Evolutionary conservation across 2,329 filamentous ascomycete genomes (phyloP).

Genomic region (Botrytis cinerea): DNA sequence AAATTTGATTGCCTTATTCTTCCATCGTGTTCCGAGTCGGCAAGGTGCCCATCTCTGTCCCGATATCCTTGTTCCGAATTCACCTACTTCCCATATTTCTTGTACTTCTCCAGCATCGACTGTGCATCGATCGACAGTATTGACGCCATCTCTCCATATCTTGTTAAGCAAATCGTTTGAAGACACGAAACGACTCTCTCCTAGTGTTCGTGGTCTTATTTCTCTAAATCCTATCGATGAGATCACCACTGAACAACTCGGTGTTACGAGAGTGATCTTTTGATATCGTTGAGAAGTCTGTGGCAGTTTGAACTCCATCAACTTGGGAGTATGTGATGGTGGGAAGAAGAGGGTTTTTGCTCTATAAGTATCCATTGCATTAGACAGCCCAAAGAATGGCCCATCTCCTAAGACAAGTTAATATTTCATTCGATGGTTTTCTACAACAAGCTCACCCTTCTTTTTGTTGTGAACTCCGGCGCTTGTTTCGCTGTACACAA

Average conservation of each 20-base stretch:
- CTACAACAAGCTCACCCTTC: conserved; percentile 23
- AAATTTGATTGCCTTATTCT: conserved; percentile 15
- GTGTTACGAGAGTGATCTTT: conserved; percentile 30
- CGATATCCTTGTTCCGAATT: conserved; percentile 15
- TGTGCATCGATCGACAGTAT: conserved; percentile 12
- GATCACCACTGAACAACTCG: conserved; percentile 30
- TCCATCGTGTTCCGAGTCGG: conserved; percentile 9
- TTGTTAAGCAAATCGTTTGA: conserved; percentile 32
- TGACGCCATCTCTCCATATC: conserved; percentile 32
- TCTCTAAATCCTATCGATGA: conserved; percentile 29
- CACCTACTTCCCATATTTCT: conserved; percentile 8
- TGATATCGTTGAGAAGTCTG: conserved; percentile 35
- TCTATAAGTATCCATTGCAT: conserved; percentile 36
- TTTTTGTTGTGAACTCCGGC: conserved; percentile 27
- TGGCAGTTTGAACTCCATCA: conserved; percentile 27
- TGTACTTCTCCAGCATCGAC: conserved; percentile 17
- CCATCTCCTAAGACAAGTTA: conserved; percentile 32
- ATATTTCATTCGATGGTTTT: not conserved
- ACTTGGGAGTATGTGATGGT: conserved; percentile 23
- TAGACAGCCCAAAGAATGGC: conserved; percentile 35
- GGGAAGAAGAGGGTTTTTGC: conserved; percentile 25
- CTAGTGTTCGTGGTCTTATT: conserved; percentile 26
- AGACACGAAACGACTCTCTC: conserved; percentile 29
- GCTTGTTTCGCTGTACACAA: conserved; percentile 34
- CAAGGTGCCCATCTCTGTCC: conserved; percentile 15